Evolutionary conservation across 2,329 filamentous ascomycete species (phyloP).

Genomic region (Neodidymelliopsis sp.): DNA sequence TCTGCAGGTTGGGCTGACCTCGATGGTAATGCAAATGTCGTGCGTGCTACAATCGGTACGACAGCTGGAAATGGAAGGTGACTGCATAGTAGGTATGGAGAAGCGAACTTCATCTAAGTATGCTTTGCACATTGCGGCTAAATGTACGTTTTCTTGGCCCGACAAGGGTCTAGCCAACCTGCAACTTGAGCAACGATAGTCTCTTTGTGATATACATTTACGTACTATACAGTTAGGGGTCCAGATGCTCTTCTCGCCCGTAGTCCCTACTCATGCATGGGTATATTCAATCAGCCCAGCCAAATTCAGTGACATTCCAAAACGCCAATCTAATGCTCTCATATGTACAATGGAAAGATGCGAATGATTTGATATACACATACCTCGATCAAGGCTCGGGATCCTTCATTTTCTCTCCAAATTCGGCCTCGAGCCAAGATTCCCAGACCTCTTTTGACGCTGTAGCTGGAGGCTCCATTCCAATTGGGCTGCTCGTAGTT

Average conservation of each 20-base stretch:
- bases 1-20: not conserved
- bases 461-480: conserved; percentile 2
- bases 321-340: conserved; percentile 21
- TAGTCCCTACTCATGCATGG: not conserved
- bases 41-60: not conserved
- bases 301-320: not conserved
- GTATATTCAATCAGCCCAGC: not conserved
- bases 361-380: not conserved
- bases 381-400: not conserved
- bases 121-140: conserved; percentile 13
- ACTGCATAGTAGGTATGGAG: not conserved
- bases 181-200: not conserved
- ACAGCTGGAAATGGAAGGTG: not conserved
- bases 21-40: not conserved
- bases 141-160: conserved; percentile 4
- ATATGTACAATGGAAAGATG: not conserved
- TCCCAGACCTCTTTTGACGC: conserved; percentile 10
- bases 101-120: conserved; percentile 10
- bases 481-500: not conserved
- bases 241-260: not conserved
- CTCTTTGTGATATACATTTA: not conserved
- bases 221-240: conserved; percentile 1
- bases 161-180: not conserved
- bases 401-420: conserved; percentile 6
- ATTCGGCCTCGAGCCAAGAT: conserved; percentile 15